Percentiles rank a stretch among this genome's conserved stretches.
Conservation (phyloP, 164 flowering plant genomes). For the Berberis vulgaris region DNA sequence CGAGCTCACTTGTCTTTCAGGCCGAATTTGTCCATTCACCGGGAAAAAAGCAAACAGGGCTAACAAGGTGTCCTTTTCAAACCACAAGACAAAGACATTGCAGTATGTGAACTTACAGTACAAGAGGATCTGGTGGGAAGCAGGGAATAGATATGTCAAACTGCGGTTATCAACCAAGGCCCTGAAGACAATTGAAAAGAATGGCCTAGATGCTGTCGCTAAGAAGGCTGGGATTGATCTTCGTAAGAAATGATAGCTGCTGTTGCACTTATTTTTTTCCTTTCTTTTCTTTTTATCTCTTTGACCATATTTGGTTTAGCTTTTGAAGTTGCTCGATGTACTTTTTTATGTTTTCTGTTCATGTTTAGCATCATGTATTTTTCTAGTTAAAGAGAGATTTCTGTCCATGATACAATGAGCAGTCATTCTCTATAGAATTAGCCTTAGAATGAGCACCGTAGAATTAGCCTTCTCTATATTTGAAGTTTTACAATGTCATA, state of each 20-base stretch:
- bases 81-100: constrained; percentile 81
- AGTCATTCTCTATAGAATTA: too few relatives aligned
- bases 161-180: constrained; percentile 90
- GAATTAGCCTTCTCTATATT: too few relatives aligned
- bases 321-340: neutral
- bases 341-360: too few relatives aligned
- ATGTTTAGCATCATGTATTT: too few relatives aligned
- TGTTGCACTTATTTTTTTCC: neutral
- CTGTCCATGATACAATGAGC: too few relatives aligned
- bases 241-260: constrained; percentile 37
- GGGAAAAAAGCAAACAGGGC: constrained; percentile 88
- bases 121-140: constrained; percentile 98
- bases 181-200: constrained; percentile 86
- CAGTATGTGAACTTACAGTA: constrained; percentile 92
- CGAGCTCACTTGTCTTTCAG: constrained; percentile 26
- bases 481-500: too few relatives aligned
- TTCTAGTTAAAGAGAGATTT: too few relatives aligned
- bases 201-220: constrained; percentile 87
- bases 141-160: constrained; percentile 80
- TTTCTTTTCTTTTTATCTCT: too few relatives aligned
- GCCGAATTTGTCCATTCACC: constrained; percentile 85
- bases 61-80: constrained; percentile 78
- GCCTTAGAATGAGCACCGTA: too few relatives aligned
- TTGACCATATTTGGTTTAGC: neutral
- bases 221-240: constrained; percentile 96